Conservation (phyloP, 1,139 yeast genomes). For the Pichia sp. region DNA sequence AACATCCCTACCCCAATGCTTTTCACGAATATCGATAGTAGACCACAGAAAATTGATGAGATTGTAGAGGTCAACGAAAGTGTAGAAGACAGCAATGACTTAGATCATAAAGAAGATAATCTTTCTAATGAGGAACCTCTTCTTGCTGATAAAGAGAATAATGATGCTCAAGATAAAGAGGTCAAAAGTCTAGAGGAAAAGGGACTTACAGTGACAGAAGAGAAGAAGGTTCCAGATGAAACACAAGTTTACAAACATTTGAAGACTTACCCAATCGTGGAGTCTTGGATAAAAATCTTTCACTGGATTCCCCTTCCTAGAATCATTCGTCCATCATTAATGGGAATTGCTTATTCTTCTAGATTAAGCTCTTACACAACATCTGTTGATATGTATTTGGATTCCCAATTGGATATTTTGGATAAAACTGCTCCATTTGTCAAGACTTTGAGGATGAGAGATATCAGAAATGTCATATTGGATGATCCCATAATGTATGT, state of each 20-base stretch:
- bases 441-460: constrained; percentile 39
- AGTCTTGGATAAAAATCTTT: constrained; percentile 38
- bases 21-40: constrained; percentile 3
- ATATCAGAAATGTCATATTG: constrained; percentile 41
- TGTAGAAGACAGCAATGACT: too few species aligned
- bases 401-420: constrained; percentile 36
- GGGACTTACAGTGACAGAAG: constrained; percentile 2
- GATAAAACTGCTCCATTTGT: constrained; percentile 39
- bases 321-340: constrained; percentile 28
- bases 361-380: constrained; percentile 22
- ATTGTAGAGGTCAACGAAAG: not conserved
- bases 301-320: constrained; percentile 38
- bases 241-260: constrained; percentile 35
- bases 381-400: constrained; percentile 31
- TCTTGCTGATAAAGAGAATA: not conserved
- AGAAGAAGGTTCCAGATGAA: constrained; percentile 20
- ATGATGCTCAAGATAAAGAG: not conserved
- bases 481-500: constrained; percentile 21
- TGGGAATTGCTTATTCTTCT: constrained; percentile 25
- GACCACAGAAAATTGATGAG: not conserved
- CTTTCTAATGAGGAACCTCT: not conserved
- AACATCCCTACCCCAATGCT: constrained; percentile 2
- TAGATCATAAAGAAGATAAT: not conserved
- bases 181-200: not conserved
- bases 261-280: constrained; percentile 39